A percentile compares a stretch with the other conserved stretches of the same genome.
phyloP scores from a whole-genome alignment of 371 early-diverging fungal genomes.

The Thermomucor indicae-seudaticae region DNA sequence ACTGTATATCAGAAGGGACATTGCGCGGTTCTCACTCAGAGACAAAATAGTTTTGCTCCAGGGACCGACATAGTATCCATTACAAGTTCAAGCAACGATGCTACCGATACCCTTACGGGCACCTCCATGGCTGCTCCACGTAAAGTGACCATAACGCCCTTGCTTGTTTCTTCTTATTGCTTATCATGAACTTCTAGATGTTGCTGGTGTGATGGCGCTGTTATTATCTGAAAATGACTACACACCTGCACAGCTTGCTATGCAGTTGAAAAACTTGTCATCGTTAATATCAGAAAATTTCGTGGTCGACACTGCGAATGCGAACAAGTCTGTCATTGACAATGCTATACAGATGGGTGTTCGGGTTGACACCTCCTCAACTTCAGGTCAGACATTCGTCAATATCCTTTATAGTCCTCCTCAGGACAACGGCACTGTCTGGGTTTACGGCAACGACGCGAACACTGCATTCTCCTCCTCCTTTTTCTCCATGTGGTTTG shows the following conservation, averaged over 20 bases:
- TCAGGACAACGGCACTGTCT: background rate
- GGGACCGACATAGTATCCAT: conserved; percentile 78
- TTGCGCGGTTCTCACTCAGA: background rate
- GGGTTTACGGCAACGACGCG: background rate
- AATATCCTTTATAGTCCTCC: background rate
- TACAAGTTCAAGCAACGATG: conserved; percentile 32
- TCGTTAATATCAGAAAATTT: too few relatives aligned
- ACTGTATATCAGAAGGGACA: background rate
- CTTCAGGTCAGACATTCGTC: background rate
- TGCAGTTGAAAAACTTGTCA: conserved; percentile 21
- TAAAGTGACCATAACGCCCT: conserved; percentile 12
- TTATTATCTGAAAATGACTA: conserved; percentile 27
- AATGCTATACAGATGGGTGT: background rate
- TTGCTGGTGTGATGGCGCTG: conserved; percentile 44
- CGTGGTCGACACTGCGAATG: conserved; percentile 15
- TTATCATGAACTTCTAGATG: conserved; percentile 15
- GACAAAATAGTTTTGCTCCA: conserved; percentile 48
- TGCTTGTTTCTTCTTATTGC: background rate
- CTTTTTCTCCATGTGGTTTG: background rate
- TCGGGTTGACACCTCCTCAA: background rate
- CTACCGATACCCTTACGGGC: conserved; percentile 50
- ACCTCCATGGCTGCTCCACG: conserved; percentile 83
- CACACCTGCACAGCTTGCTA: conserved; percentile 24
- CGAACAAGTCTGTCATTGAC: background rate
- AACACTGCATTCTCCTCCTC: background rate